Conservation (phyloP, 1,139 yeast species). For the Geotrichum macrosporum region DNA sequence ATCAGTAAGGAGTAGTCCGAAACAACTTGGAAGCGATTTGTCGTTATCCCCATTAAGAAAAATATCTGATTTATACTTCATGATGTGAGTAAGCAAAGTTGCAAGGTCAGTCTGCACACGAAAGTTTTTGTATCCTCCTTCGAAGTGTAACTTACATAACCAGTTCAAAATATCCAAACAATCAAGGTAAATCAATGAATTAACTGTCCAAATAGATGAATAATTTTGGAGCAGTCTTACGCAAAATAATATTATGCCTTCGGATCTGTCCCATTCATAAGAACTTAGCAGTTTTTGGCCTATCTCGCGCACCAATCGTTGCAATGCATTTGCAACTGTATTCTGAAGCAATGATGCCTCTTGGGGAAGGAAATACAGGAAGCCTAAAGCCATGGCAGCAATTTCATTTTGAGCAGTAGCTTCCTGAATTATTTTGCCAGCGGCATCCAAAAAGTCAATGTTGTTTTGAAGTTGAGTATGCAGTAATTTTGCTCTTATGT, state of each 20-base stretch:
- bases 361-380: not conserved
- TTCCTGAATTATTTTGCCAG: conserved; percentile 3
- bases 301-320: conserved; percentile 6
- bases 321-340: conserved; percentile 2
- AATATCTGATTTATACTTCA: conserved; percentile 10
- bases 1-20: conserved; percentile 8
- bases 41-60: conserved; percentile 1
- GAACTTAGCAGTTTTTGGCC: conserved; percentile 9
- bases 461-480: not conserved
- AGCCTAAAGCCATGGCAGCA: conserved; percentile 6
- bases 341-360: not conserved
- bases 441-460: conserved; percentile 7
- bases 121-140: conserved; percentile 14
- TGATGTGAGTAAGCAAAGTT: not conserved
- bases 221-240: conserved; percentile 10
- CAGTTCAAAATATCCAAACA: conserved; percentile 16
- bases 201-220: conserved; percentile 9
- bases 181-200: not conserved
- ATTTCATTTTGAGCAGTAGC: conserved; percentile 6
- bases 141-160: conserved; percentile 15
- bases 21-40: conserved; percentile 7
- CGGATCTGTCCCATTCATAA: conserved; percentile 19
- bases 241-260: conserved; percentile 10
- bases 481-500: conserved; percentile 1
- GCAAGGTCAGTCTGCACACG: conserved; percentile 7